Base-by-base conservation (phyloP, 768 basidiomycete species). In the Gloeophyllum trabeum region DNA sequence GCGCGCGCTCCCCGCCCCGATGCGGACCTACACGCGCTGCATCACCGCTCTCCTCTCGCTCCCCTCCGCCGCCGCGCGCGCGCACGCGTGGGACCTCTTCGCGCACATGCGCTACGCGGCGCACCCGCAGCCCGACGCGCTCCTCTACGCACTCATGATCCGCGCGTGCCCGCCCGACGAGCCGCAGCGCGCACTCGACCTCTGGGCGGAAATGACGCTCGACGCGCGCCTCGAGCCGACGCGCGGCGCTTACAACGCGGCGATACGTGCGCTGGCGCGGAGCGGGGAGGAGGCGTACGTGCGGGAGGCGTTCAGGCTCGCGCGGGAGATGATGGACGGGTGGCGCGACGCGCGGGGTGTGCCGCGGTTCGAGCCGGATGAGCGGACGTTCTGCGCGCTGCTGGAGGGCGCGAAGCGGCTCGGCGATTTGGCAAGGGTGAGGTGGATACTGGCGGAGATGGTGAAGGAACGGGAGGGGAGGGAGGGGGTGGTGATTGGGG, bases 91-190 rank as follows among this genome's bases (percentile, higher is more conserved):
- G 89, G 89, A 98, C 54, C 73, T 97, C 30, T 97, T 89, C 58
- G 67, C 85, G 2, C 94, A 99, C 59, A 93, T 96, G 87, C 87
- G 94, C 36, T 92, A 96, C 46, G 86, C 88, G 12, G 89, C 94
- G 1, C 91, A 98, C 56, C 80, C 90, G 1, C 63, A 65, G 3
- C 92, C 93, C 0, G 78, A 84, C 47, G 66, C 66, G 12, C 59
- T 69, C 19, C 65, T 93, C 5, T 98, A 90, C 61, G 73, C 79
- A 0, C 56, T 75, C 25, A 96, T 99, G 91, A 90, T 99, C 50
- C 71, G 73, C 4, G 84, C 89, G 0, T 97, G 93, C 48, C 82
- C 82, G 14, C 67, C 70, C 4, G 65, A 71, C 3, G 83, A 93
- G 49, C 88, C 91, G 0, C 90, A 96, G 55, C 80, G 87, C 34